Evolutionary conservation across 176 grass and related monocot genomes (phyloP), one percentile per base, ranked within the genome.

Genomic region (Avena sativa): DNA sequence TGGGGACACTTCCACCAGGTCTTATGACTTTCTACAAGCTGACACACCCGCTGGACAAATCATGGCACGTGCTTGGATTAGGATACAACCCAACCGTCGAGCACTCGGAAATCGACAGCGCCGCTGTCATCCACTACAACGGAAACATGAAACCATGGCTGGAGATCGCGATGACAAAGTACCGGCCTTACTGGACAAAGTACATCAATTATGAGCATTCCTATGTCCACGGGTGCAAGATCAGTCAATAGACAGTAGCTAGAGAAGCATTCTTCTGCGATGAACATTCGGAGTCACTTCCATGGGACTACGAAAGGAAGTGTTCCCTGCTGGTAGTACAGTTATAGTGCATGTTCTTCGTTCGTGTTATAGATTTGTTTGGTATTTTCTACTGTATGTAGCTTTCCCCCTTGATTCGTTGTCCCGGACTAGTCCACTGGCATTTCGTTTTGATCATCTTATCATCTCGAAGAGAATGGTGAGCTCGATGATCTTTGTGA

Each of bases 141-240:
- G 85, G 85, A 16, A 91, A 91, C 76, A 91, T 91, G 89, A 91
- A 93, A 36, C 88, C 88, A 13, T 93, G 91, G 85, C 78, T 90
- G 34, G 85, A 93, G 82, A 80, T 92, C 30, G 85, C 88, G 28
- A 92, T 92, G 91, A 93, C 81, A 10, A 90, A 89, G 81, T 90
- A 90, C 47, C 40, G 88, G 48, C 64, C 88, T 36, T 93, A 90
- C 88, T 93, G 91, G 91, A 87, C 85, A 23, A 87, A 93, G 64
- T 90, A 87, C 81, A 90, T 90, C 76, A 88, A 90, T 44, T 90
- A 90, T 21, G 77, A 93, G 20, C 91, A 93, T 19, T 79, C 85
- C 3, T 90, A 85, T 30, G 51, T 93, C 38, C 61, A 49, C 7
- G 88, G 84, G 44, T 93, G 91, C 85, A 90, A 93, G 81, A 86